Base-by-base conservation (phyloP, 495 filamentous ascomycete species). In the Recurvomyces mirabilis region DNA sequence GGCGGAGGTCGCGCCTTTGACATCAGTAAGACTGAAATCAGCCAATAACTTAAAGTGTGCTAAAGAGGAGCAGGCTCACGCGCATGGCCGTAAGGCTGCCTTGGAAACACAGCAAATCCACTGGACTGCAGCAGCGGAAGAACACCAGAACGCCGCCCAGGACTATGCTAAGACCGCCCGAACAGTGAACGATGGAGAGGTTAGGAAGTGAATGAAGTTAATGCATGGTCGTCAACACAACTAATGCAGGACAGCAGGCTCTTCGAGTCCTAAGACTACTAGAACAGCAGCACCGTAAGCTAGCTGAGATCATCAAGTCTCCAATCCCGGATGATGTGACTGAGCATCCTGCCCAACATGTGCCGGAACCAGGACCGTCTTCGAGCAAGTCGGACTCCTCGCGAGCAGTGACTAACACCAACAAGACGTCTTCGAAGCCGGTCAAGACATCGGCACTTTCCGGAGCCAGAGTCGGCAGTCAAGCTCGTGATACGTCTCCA, bases 81-180 rank as follows among this genome's bases (percentile, higher is more conserved):
- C 84, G 46, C 87, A 96, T 64, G 89, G 86, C 20, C 73, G 76
- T 49, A 78, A 72, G 58, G 87, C 87, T n/a, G 77, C 75, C 41
- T 56, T 78, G 29, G 77, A 85, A 47, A 81, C 81, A 42, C 77
- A 81, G 49, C 77, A 78, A 23, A 69, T 81, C 10, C 82, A 87
- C 50, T 81, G 82, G 15, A 80, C 80, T 4, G 75, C 81, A 19
- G 87, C 89, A 13, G 81, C 84, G 46, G 80, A 81, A 52, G 82
- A 93, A 57, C 88, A 96, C 67, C 79, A 88, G 46, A 71, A 85
- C 28, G 91, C 91, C 17, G 91, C 91, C 2, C 82, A 79, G 38
- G 84, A 94, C 54, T 96, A 94, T 63, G 78, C 87, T 35, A 81
- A 80, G 24, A 88, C 86, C 21, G 78, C 82, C 12, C 76, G 77